A percentile compares a stretch with the other conserved stretches of the same genome.
Evolutionary conservation across 2,329 filamentous ascomycete species (phyloP).

Genomic region (Epichloe brachyelytri): DNA sequence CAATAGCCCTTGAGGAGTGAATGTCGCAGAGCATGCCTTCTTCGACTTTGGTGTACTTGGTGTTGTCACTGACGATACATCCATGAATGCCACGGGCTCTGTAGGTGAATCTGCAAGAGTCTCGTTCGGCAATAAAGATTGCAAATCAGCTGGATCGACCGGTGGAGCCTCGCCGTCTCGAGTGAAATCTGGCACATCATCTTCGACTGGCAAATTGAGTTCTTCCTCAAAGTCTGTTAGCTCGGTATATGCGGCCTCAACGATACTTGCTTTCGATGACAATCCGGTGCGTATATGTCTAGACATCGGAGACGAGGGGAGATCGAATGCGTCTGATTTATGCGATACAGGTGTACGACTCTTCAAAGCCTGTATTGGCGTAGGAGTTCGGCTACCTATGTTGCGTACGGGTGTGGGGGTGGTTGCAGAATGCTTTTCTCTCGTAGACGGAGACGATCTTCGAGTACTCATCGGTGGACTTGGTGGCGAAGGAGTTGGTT

Average conservation of each 20-base stretch:
- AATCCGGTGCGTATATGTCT: not conserved
- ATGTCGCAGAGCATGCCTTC: not conserved
- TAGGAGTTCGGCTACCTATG: not conserved
- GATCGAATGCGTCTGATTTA: conserved; percentile 1
- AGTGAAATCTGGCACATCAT: not conserved
- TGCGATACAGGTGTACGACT: not conserved
- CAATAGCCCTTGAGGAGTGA: not conserved
- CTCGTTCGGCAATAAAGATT: not conserved
- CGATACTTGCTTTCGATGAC: not conserved
- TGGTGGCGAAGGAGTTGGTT: conserved; percentile 3
- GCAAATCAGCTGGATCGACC: not conserved
- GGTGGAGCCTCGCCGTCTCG: not conserved
- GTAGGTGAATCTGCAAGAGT: not conserved
- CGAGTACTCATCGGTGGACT: conserved; percentile 1
- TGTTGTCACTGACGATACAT: not conserved
- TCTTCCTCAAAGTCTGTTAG: not conserved
- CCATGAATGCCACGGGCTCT: not conserved
- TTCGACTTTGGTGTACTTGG: not conserved
- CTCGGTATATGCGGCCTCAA: not conserved
- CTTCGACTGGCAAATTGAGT: not conserved
- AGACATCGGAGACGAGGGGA: conserved; percentile 5
- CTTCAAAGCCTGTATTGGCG: not conserved
- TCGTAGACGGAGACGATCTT: not conserved
- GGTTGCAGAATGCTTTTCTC: not conserved
- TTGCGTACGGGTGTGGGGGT: not conserved